These are phyloP conservation scores for Hibiscus trionum DNA, from an alignment of 345 rosid genomes.

Conservation along the genomic window DNA sequence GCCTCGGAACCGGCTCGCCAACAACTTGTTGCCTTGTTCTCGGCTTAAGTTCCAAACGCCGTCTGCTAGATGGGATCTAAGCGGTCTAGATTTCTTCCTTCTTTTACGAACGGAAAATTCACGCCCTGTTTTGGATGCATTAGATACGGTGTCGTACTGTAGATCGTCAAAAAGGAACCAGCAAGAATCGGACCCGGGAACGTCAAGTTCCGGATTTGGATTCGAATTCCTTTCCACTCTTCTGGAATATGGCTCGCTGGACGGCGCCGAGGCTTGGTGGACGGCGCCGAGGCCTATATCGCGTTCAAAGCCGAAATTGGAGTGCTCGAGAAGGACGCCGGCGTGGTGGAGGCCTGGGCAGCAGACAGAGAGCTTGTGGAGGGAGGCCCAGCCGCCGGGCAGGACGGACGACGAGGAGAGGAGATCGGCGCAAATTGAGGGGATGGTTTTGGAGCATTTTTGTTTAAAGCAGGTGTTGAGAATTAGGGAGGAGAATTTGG, in stretches of 20 bases:
- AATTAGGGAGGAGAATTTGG: neutral
- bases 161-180: no score
- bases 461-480: neutral
- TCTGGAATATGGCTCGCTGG: neutral
- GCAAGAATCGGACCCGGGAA: no score
- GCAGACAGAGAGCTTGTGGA: neutral
- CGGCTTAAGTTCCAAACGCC: slow-evolving; percentile 73
- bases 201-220: no score
- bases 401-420: neutral
- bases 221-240: no score
- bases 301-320: neutral
- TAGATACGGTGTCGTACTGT: no score
- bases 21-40: slow-evolving; percentile 76
- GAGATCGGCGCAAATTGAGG: neutral
- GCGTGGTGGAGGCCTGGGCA: neutral
- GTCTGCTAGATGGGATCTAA: no score
- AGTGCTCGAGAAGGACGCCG: neutral
- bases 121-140: no score
- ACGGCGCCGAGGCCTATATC: neutral
- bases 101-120: no score
- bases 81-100: no score
- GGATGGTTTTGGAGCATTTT: neutral
- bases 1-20: slow-evolving; percentile 81
- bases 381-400: neutral
- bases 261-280: neutral